phyloP scores from a whole-genome alignment of 176 grass and related monocot genomes.

The Secale cereale region DNA sequence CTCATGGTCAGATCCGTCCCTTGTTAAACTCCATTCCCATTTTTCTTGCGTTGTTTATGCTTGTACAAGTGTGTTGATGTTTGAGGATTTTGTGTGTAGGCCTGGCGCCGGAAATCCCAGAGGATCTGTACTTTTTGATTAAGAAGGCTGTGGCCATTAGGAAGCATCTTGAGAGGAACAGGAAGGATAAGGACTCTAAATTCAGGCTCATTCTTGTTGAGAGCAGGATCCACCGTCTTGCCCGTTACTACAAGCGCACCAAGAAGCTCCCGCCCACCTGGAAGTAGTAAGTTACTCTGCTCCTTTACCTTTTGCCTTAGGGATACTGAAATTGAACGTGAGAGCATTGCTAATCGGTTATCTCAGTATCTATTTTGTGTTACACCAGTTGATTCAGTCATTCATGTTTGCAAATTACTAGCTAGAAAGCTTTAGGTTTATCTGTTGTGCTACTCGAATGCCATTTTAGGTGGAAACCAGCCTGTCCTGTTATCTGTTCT shows the following conservation, averaged over 20 bases:
- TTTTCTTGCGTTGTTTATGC: neutral
- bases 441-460: too few relatives aligned
- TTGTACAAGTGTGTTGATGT: neutral
- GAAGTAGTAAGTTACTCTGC: constrained; percentile 67
- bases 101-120: constrained; percentile 73
- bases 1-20: constrained; percentile 44
- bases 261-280: constrained; percentile 92
- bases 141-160: constrained; percentile 94
- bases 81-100: constrained; percentile 4
- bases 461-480: neutral
- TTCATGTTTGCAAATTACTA: neutral
- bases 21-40: neutral
- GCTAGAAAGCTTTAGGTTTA: too few relatives aligned
- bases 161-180: constrained; percentile 95
- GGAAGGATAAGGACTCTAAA: constrained; percentile 96
- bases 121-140: constrained; percentile 86
- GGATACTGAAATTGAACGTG: neutral
- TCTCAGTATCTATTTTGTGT: neutral
- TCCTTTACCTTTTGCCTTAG: neutral
- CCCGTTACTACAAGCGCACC: constrained; percentile 96
- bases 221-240: constrained; percentile 91
- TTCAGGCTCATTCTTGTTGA: constrained; percentile 92
- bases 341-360: neutral
- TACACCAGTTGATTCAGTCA: neutral
- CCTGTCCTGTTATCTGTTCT: neutral